Conservation (phyloP, 2,329 filamentous ascomycete genomes). For the Mariannaea elegans region DNA sequence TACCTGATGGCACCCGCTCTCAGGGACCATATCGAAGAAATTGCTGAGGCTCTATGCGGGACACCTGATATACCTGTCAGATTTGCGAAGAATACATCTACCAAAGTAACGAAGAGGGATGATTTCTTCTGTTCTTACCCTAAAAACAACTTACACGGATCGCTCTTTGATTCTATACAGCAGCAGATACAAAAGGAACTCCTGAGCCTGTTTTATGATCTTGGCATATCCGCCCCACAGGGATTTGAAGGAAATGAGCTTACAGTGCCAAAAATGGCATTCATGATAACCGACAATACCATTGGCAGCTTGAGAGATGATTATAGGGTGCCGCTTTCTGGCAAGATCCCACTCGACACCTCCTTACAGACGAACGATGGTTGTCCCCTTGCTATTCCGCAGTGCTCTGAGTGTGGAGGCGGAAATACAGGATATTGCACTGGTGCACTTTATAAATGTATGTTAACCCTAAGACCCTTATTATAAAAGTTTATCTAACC, state of each 20-base stretch:
- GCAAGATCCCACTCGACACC: not conserved
- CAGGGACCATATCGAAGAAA: not conserved
- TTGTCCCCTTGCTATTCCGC: not conserved
- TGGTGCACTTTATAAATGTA: conserved; percentile 1
- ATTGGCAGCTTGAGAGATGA: conserved; percentile 4
- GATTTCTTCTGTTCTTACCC: not conserved
- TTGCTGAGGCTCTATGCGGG: not conserved
- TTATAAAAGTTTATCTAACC: not conserved
- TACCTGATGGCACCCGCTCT: conserved; percentile 1
- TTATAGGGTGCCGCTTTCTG: not conserved
- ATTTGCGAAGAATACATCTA: too few species aligned
- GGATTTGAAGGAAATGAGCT: not conserved
- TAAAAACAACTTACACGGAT: not conserved
- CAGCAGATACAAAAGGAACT: too few species aligned
- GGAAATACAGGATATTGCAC: conserved; percentile 1
- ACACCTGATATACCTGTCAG: not conserved
- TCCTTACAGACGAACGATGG: not conserved
- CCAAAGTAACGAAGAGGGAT: not conserved
- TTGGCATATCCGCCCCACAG: not conserved
- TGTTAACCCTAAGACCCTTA: not conserved
- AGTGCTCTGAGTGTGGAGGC: not conserved
- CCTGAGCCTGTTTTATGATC: not conserved
- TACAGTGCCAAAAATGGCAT: not conserved
- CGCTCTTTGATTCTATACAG: not conserved
- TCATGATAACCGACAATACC: not conserved